phyloP scores from a whole-genome alignment of 1,284 basidiomycete genomes.

The Cryptococcus depauperatus region DNA sequence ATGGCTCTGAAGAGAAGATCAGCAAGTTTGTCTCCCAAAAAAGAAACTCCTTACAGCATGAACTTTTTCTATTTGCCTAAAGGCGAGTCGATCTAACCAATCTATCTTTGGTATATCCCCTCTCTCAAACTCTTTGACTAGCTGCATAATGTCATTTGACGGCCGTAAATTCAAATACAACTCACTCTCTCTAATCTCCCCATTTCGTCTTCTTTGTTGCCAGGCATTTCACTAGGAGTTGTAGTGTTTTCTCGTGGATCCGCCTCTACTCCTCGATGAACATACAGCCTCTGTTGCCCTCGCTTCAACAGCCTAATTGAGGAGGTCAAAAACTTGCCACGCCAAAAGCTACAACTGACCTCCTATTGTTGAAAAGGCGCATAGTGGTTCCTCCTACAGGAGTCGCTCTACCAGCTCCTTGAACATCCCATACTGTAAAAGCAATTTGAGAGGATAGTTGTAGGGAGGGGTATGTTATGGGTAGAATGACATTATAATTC shows the following conservation, averaged over 20 bases:
- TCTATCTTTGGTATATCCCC: slow-evolving; percentile 89
- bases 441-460: slow-evolving; percentile 79
- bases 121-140: slow-evolving; percentile 92
- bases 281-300: slow-evolving; percentile 77
- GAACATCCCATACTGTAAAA: slow-evolving; percentile 92
- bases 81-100: slow-evolving; percentile 90
- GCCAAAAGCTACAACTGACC: slow-evolving; percentile 49
- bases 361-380: slow-evolving; percentile 81
- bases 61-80: slow-evolving; percentile 85
- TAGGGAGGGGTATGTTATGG: slow-evolving; percentile 83
- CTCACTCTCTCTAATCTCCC: slow-evolving; percentile 82
- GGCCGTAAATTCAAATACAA: neutral
- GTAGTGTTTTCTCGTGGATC: slow-evolving; percentile 72
- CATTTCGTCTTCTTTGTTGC: slow-evolving; percentile 71
- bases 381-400: slow-evolving; percentile 88
- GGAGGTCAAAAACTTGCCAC: slow-evolving; percentile 5
- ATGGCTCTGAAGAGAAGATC: slow-evolving; percentile 55
- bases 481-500: slow-evolving; percentile 89
- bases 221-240: slow-evolving; percentile 73
- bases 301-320: slow-evolving; percentile 71
- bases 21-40: neutral
- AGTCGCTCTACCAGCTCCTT: slow-evolving; percentile 61
- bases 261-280: slow-evolving; percentile 76
- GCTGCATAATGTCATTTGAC: slow-evolving; percentile 46
- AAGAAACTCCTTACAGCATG: slow-evolving; percentile 59